Evolutionary conservation across 1,139 yeast genomes (phyloP).

Genomic region (Torulaspora globosa): DNA sequence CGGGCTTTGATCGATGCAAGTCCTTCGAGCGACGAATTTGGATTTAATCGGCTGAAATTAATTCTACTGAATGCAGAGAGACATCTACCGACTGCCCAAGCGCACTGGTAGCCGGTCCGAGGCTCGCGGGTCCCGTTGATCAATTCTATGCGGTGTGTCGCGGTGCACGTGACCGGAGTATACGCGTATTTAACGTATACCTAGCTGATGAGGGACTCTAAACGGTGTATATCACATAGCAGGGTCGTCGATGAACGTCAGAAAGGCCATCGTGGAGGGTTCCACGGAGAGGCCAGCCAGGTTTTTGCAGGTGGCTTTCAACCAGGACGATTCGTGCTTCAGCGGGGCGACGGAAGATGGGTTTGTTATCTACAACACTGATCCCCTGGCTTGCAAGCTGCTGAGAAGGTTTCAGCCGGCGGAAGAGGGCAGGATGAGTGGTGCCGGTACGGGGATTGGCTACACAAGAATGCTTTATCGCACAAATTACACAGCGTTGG

Average conservation of each 20-base stretch:
- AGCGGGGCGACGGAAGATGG: slow-evolving; percentile 80
- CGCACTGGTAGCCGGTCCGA: no score
- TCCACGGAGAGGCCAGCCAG: slow-evolving; percentile 15
- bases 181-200: neutral
- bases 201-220: neutral
- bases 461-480: slow-evolving; percentile 77
- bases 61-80: no score
- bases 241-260: slow-evolving; percentile 22
- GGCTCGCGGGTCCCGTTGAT: neutral
- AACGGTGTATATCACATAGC: neutral
- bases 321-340: slow-evolving; percentile 89
- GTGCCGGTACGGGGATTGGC: slow-evolving; percentile 55
- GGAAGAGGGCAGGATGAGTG: slow-evolving; percentile 21
- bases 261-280: slow-evolving; percentile 25
- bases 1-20: no score
- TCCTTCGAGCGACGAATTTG: no score
- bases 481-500: slow-evolving; percentile 82
- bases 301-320: slow-evolving; percentile 44
- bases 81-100: no score
- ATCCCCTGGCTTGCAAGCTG: slow-evolving; percentile 79
- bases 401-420: slow-evolving; percentile 48
- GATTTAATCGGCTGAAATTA: no score
- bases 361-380: slow-evolving; percentile 80
- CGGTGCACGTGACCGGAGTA: neutral
- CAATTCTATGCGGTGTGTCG: neutral